Conservation (phyloP, 345 rosid genomes). For the Melaleuca quinquenervia region DNA sequence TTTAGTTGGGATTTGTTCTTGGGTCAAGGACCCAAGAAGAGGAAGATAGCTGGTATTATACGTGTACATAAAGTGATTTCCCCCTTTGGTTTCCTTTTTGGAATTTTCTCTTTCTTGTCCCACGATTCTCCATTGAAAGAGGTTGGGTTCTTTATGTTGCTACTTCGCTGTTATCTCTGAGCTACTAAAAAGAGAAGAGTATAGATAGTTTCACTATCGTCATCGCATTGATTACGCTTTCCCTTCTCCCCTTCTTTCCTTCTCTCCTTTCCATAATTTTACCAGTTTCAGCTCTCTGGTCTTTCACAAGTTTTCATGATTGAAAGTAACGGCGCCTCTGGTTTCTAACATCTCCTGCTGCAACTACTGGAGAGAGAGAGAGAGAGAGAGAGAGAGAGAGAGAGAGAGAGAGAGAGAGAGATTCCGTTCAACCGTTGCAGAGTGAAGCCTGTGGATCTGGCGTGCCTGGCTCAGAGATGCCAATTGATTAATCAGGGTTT, state of each 20-base stretch:
- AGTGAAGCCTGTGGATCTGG: conserved; percentile 35
- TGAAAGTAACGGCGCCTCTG: background rate
- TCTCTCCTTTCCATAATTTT: background rate
- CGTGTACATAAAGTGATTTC: conserved; percentile 33
- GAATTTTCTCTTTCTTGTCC: conserved; percentile 1
- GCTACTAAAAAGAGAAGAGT: background rate
- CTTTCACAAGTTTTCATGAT: background rate
- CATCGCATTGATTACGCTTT: background rate
- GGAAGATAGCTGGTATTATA: conserved; percentile 9
- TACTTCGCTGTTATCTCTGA: background rate
- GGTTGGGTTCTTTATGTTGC: conserved; percentile 1
- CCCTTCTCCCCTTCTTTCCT: background rate
- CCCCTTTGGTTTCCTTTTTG: background rate
- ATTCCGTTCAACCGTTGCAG: conserved; percentile 43
- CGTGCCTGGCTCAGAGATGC: conserved; percentile 21
- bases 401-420: conserved; percentile 1
- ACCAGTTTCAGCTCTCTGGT: background rate
- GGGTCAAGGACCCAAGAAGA: conserved; percentile 13
- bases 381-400: conserved; percentile 7
- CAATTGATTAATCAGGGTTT: conserved; percentile 1
- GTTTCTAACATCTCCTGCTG: background rate
- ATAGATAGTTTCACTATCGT: background rate
- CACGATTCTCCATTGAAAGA: conserved; percentile 11
- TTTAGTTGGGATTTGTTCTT: background rate
- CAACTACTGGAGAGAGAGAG: background rate